These are phyloP conservation scores for Suillus cothurnatus DNA, from an alignment of 768 basidiomycete species.

Conservation along the genomic window DNA sequence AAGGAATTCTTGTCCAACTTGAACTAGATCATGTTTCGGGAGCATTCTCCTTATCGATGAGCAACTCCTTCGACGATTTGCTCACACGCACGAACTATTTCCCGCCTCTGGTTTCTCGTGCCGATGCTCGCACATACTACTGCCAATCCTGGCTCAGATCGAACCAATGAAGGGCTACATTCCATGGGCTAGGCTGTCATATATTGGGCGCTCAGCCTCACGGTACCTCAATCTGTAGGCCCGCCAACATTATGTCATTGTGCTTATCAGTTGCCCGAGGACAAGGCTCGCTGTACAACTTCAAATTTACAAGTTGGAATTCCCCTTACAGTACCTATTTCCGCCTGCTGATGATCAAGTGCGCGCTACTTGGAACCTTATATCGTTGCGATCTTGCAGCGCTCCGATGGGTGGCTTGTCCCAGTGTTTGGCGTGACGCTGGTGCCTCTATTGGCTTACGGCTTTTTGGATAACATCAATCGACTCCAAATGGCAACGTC, in stretches of 20 bases:
- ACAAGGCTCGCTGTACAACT: not conserved
- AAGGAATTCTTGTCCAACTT: not conserved
- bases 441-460: slow-evolving; percentile 3
- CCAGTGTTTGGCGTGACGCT: not conserved
- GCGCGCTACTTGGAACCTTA: no score
- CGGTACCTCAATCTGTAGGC: not conserved
- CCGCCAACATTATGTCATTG: not conserved
- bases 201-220: not conserved
- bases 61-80: not conserved
- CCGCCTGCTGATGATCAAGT: not conserved
- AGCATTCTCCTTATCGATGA: not conserved
- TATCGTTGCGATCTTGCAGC: not conserved
- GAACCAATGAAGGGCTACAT: not conserved
- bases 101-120: not conserved
- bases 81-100: not conserved
- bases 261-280: slow-evolving; percentile 1
- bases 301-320: not conserved
- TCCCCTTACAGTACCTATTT: not conserved
- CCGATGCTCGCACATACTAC: not conserved
- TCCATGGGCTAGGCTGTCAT: not conserved
- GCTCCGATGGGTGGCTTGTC: not conserved
- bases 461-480: not conserved
- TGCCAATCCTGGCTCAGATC: not conserved
- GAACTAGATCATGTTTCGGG: not conserved
- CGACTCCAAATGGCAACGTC: not conserved